phyloP scores from a whole-genome alignment of 805 yeast species.

The Wickerhamiella kazuoi region DNA sequence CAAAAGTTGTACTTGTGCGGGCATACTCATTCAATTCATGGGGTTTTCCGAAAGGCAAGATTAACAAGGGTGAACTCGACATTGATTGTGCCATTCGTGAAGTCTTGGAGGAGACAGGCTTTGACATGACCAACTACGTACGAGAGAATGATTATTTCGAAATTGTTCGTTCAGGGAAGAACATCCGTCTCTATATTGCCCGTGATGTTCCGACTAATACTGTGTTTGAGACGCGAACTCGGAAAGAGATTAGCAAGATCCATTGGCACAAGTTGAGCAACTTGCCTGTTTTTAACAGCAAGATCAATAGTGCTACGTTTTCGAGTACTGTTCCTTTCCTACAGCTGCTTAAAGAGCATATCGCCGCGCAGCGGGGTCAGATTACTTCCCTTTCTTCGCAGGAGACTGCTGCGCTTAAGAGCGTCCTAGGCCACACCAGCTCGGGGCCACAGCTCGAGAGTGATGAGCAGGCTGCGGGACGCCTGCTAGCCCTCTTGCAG shows the following conservation, averaged over 20 bases:
- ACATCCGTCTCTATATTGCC: conserved; percentile 64
- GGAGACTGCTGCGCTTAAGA: conserved; percentile 18
- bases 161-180: conserved; percentile 65
- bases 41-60: conserved; percentile 96
- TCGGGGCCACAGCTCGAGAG: conserved; percentile 1
- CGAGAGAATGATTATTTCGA: conserved; percentile 61
- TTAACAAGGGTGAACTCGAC: conserved; percentile 82
- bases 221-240: conserved; percentile 60
- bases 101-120: conserved; percentile 85
- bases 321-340: conserved; percentile 25
- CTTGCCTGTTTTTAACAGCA: conserved; percentile 19
- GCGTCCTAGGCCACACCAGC: conserved; percentile 15
- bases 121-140: conserved; percentile 52
- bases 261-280: conserved; percentile 38
- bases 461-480: conserved; percentile 9
- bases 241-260: conserved; percentile 74
- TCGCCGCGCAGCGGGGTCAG: conserved; percentile 17
- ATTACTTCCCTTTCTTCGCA: conserved; percentile 14
- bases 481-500: conserved; percentile 8
- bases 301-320: conserved; percentile 10
- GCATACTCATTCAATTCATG: conserved; percentile 68
- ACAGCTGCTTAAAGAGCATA: conserved; percentile 19
- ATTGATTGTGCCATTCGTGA: conserved; percentile 81
- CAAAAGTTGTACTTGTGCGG: conserved; percentile 60
- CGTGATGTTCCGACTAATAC: conserved; percentile 62